These are phyloP conservation scores for Cornus florida DNA, from an alignment of 148 eudicot species.

Conservation along the genomic window DNA sequence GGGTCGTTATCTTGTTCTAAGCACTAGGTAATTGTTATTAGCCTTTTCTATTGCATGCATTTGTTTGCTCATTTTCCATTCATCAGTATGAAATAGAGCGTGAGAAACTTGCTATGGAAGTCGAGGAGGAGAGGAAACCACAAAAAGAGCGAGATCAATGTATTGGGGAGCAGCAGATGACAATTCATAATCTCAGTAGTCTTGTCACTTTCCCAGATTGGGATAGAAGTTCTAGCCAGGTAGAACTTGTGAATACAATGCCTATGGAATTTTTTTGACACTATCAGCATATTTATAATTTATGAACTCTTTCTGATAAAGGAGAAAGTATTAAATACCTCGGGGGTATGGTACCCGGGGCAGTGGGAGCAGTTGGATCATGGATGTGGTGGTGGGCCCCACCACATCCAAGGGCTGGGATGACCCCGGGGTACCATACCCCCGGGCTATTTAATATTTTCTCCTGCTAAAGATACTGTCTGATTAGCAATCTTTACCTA, in stretches of 20 bases:
- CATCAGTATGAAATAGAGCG: constrained; percentile 81
- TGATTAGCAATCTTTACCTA: constrained; percentile 6
- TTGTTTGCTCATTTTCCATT: constrained; percentile 20
- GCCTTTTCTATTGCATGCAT: not conserved
- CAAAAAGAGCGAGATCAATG: constrained; percentile 67
- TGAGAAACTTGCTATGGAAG: constrained; percentile 81
- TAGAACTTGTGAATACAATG: constrained; percentile 16
- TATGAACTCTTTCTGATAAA: not conserved
- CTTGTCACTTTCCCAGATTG: constrained; percentile 45
- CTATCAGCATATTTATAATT: not conserved
- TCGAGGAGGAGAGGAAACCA: constrained; percentile 87
- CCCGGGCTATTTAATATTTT: no score
- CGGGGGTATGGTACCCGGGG: no score
- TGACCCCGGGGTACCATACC: no score
- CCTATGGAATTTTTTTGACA: not conserved
- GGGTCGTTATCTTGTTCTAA: not conserved
- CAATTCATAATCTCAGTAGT: constrained; percentile 57
- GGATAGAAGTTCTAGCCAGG: constrained; percentile 47
- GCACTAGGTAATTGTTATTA: not conserved
- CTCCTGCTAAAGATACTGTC: not conserved
- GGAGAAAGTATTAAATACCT: not conserved
- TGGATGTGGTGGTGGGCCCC: no score
- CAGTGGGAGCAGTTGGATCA: no score
- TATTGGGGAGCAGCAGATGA: constrained; percentile 73
- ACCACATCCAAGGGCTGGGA: no score